These are phyloP conservation scores for Helichrysum umbraculigerum DNA, from an alignment of 129 eudicot genomes.

Conservation along the genomic window DNA sequence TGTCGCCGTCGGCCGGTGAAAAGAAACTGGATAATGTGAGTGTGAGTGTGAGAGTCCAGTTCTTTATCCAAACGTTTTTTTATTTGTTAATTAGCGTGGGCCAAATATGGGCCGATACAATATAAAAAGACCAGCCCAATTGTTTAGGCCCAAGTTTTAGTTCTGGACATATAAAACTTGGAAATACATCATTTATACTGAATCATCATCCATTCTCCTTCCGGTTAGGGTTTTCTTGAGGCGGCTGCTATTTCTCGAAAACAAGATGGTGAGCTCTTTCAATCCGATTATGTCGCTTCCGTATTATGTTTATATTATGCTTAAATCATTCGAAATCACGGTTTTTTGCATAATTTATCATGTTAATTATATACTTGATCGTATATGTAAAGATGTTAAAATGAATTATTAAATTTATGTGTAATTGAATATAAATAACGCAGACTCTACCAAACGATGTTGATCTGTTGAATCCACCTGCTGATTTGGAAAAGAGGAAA, in stretches of 20 bases:
- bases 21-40: not conserved
- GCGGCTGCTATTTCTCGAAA: not conserved
- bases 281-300: not conserved
- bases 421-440: not conserved
- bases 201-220: not conserved
- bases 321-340: too few species aligned
- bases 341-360: not conserved
- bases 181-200: not conserved
- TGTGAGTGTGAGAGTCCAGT: not conserved
- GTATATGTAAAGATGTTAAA: not conserved
- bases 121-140: not conserved
- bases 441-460: constrained; percentile 57
- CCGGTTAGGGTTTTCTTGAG: not conserved
- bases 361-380: not conserved
- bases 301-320: not conserved
- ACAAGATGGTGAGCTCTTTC: not conserved
- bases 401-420: not conserved
- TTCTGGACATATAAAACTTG: not conserved
- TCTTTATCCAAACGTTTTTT: not conserved
- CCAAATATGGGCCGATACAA: not conserved
- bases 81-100: not conserved
- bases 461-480: constrained; percentile 61
- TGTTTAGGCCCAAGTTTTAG: not conserved
- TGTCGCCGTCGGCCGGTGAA: not conserved
- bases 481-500: constrained; percentile 61